Evolutionary conservation across 345 rosid species (phyloP).

Genomic region (Syzygium aqueum): DNA sequence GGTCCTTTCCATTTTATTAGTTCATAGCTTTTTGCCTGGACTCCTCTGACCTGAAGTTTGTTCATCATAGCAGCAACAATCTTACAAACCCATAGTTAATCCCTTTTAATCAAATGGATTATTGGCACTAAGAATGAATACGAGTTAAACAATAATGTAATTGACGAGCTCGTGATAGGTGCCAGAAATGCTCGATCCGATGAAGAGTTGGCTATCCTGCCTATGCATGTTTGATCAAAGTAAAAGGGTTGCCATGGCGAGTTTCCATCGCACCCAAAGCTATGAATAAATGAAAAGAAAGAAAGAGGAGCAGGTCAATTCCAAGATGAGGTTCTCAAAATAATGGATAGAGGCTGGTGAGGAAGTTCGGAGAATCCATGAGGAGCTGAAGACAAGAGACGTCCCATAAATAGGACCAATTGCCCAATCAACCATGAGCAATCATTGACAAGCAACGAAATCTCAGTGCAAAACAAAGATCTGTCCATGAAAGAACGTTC

Average conservation of each 20-base stretch:
- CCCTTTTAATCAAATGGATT: neutral
- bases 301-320: neutral
- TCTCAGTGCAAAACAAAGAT: neutral
- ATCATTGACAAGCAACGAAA: neutral
- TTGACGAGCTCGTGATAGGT: neutral
- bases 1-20: neutral
- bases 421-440: neutral
- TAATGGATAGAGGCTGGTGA: neutral
- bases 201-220: neutral
- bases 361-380: neutral
- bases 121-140: neutral
- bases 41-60: neutral
- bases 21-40: neutral
- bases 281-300: neutral
- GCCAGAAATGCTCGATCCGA: neutral
- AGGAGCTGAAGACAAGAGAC: neutral
- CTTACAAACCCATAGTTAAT: neutral
- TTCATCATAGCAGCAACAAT: neutral
- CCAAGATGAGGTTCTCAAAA: neutral
- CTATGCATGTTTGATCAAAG: neutral
- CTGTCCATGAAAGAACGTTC: neutral
- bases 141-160: neutral
- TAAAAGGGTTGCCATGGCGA: neutral
- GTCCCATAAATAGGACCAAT: neutral
- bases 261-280: neutral